These are phyloP conservation scores for Microascus cirrosus DNA, from an alignment of 2,329 filamentous ascomycete species.

Conservation along the genomic window DNA sequence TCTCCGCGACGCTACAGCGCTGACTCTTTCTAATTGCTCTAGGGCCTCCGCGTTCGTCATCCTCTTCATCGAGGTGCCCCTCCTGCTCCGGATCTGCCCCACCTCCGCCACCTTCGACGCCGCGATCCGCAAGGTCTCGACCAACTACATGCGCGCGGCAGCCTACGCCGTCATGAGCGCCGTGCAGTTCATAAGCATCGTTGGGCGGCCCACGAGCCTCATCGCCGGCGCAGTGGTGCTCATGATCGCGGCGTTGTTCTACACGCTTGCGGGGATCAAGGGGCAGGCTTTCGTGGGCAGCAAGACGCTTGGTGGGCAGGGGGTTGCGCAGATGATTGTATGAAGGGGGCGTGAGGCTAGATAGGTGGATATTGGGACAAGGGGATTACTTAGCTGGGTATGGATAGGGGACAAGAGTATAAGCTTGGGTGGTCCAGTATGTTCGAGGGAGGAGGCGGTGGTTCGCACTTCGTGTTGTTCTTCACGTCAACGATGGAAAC, in stretches of 20 bases:
- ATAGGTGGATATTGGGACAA: not conserved
- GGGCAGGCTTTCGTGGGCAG: constrained; percentile 81
- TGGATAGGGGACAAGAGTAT: not conserved
- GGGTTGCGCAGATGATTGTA: constrained; percentile 97
- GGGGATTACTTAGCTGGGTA: not conserved
- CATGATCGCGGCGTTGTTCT: constrained; percentile 67
- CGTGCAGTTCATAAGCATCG: constrained; percentile 75
- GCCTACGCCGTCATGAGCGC: constrained; percentile 75
- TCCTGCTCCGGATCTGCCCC: constrained; percentile 94
- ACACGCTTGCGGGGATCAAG: constrained; percentile 67
- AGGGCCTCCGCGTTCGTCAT: constrained; percentile 64
- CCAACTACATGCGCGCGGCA: constrained; percentile 90
- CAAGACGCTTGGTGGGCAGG: constrained; percentile 90
- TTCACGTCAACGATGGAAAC: not conserved
- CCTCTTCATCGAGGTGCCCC: constrained; percentile 80
- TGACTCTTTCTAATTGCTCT: not conserved
- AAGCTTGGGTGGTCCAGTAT: not conserved
- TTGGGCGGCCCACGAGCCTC: constrained; percentile 54
- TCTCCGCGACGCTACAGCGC: not conserved
- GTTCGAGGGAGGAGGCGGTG: not conserved
- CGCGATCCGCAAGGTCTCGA: constrained; percentile 84
- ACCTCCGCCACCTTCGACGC: constrained; percentile 82
- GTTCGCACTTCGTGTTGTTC: not conserved
- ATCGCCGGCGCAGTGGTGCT: constrained; percentile 81
- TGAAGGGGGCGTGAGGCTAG: constrained; percentile 22